phyloP scores from a whole-genome alignment of 2,329 filamentous ascomycete genomes.

The Ampelomyces quisqualis region DNA sequence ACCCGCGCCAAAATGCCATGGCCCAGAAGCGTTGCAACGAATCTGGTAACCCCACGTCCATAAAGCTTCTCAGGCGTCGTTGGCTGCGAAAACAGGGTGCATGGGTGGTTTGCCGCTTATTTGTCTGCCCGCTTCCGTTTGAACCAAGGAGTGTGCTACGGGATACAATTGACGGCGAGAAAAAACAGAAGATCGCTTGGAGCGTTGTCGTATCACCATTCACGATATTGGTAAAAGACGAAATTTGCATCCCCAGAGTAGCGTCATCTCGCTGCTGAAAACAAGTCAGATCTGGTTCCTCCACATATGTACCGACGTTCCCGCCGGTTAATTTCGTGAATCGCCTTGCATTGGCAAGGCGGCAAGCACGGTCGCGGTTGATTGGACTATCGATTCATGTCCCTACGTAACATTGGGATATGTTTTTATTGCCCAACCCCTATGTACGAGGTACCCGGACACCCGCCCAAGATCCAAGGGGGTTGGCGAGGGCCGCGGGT shows the following conservation, averaged over 20 bases:
- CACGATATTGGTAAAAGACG: too few relatives aligned
- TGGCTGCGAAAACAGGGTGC: slow-evolving; percentile 15
- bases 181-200: too few relatives aligned
- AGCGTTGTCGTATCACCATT: too few relatives aligned
- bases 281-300: too few relatives aligned
- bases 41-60: slow-evolving; percentile 22
- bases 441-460: too few relatives aligned
- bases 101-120: slow-evolving; percentile 6
- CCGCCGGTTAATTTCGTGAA: slow-evolving; percentile 9
- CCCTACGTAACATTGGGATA: too few relatives aligned
- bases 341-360: slow-evolving; percentile 10
- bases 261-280: neutral
- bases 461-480: too few relatives aligned
- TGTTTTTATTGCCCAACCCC: too few relatives aligned
- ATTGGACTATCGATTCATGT: slow-evolving; percentile 30
- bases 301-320: too few relatives aligned
- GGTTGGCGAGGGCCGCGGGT: too few relatives aligned
- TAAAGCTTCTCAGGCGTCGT: slow-evolving; percentile 19
- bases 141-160: neutral
- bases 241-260: neutral
- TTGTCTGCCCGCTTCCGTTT: slow-evolving; percentile 2
- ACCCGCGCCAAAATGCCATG: neutral
- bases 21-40: too few relatives aligned
- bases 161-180: too few relatives aligned
- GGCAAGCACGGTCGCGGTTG: slow-evolving; percentile 6